Evolutionary conservation across 2,329 filamentous ascomycete species (phyloP), one percentile per base, ranked within the genome.

Genomic region (Xylariaceae sp.): DNA sequence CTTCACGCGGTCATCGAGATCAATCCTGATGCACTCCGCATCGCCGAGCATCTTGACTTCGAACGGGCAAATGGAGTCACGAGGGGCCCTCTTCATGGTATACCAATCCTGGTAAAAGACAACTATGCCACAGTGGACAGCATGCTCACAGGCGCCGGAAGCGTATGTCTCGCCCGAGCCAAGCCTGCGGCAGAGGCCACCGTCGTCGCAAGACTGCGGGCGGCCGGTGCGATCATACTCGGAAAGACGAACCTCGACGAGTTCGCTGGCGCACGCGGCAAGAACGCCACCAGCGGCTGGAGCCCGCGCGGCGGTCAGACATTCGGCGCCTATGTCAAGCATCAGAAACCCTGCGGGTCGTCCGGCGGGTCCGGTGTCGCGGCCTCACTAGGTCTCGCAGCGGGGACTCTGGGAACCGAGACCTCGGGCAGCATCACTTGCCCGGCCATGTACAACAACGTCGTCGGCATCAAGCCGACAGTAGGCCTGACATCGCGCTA

Each of bases 381-480:
- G 0, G 74, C 84, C 40, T 84, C 81, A 4, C 68, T 90, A 2
- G 87, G 87, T 31, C 70, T 48, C 8, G 45, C 45, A 3, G 31
- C 33, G 9, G 45, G 31, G n/a, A 37, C 45, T 3, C 40, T 92
- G 0, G 90, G 89, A 1, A 92, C 89, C 0, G 90, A 92, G 74
- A 92, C 89, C 0, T 88, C 91, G 66, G 87, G 87, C 3, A 87
- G 82, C 16, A 88, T 91, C 51, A 67, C 89, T 3, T 78, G 77
- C 8, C 88, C 88, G 0, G 67, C 76, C 0, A 65, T 71, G 39
- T 47, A 60, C 4, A 88, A 84, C 73, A 87, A 87, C 54, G 69
- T 92, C 2, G 87, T 91, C 1, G 89, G 89, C 3, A 82, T 92
- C 70, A 92, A 92, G 73, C 89, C 89, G 1, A 92, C 88, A 1